A percentile compares a stretch with the other conserved stretches of the same genome.
These are phyloP conservation scores for Lichtheimia corymbifera DNA, from an alignment of 371 early-diverging fungal species.

Conservation along the genomic window DNA sequence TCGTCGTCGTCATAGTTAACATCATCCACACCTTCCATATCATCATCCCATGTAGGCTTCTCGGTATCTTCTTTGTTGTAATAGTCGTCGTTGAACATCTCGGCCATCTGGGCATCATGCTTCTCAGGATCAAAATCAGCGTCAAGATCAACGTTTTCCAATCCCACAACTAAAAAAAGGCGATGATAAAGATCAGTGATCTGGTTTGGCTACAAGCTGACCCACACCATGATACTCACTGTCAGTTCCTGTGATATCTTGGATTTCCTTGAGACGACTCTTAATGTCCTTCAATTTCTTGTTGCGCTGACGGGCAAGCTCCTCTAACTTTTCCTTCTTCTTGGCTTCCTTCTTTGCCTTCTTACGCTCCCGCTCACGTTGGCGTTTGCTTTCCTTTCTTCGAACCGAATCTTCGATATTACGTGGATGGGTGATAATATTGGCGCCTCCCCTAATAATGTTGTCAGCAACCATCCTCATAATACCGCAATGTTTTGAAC, in stretches of 20 bases:
- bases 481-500: not conserved
- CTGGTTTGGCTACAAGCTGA: too few species aligned
- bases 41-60: constrained; percentile 88
- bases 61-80: constrained; percentile 52
- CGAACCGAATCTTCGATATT: constrained; percentile 72
- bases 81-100: constrained; percentile 76
- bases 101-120: constrained; percentile 82
- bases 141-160: constrained; percentile 83
- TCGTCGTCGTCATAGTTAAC: constrained; percentile 39
- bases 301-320: constrained; percentile 88
- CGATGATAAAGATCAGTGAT: constrained; percentile 3
- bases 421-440: constrained; percentile 77
- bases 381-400: constrained; percentile 77
- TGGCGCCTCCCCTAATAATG: constrained; percentile 47
- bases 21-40: constrained; percentile 52
- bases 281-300: constrained; percentile 82
- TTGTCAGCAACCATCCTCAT: not conserved
- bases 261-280: constrained; percentile 77
- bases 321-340: constrained; percentile 72
- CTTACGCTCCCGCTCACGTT: constrained; percentile 64
- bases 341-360: constrained; percentile 73
- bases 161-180: constrained; percentile 48
- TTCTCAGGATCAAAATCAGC: constrained; percentile 88
- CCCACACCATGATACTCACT: constrained; percentile 19
- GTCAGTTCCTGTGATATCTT: constrained; percentile 81